These are phyloP conservation scores for Pilasporangium apinafurcum DNA, from an alignment of 352 stramenopile genomes.

Conservation along the genomic window DNA sequence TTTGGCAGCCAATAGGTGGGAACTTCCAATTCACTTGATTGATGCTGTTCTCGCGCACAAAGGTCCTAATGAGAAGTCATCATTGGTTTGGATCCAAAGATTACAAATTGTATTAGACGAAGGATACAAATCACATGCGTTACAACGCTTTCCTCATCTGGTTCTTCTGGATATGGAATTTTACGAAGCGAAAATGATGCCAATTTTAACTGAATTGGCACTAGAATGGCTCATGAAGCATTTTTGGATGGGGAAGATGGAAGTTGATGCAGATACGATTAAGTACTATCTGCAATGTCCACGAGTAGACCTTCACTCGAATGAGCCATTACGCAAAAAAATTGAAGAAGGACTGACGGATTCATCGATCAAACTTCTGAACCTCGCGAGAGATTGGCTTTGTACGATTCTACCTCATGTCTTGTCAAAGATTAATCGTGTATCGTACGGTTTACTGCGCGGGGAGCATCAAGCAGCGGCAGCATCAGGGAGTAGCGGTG, in stretches of 20 bases:
- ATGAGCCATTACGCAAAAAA: slow-evolving; percentile 69
- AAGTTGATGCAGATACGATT: slow-evolving; percentile 72
- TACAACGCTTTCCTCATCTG: slow-evolving; percentile 97
- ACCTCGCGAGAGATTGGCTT: slow-evolving; percentile 97
- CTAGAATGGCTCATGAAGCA: slow-evolving; percentile 81
- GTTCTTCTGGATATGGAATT: slow-evolving; percentile 96
- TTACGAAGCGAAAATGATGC: slow-evolving; percentile 92
- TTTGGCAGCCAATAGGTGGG: slow-evolving; percentile 86
- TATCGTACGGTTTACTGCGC: slow-evolving; percentile 96
- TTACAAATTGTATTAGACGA: slow-evolving; percentile 90
- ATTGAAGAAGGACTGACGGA: slow-evolving; percentile 73
- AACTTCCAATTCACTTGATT: slow-evolving; percentile 90
- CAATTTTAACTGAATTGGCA: slow-evolving; percentile 87
- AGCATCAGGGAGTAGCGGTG: slow-evolving; percentile 45
- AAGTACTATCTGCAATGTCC: slow-evolving; percentile 67
- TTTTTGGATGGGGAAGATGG: slow-evolving; percentile 92
- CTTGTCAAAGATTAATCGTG: slow-evolving; percentile 98
- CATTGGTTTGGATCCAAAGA: slow-evolving; percentile 27
- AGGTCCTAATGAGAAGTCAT: slow-evolving; percentile 4
- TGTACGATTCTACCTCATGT: slow-evolving; percentile 97
- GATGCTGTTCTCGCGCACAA: slow-evolving; percentile 88
- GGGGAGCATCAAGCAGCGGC: slow-evolving; percentile 48
- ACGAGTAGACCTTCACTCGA: slow-evolving; percentile 50
- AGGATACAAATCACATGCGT: slow-evolving; percentile 89
- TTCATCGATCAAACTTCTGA: slow-evolving; percentile 96